phyloP scores from a whole-genome alignment of 805 yeast species.

The baker's yeast (Saccharomyces cerevisiae) region DNA sequence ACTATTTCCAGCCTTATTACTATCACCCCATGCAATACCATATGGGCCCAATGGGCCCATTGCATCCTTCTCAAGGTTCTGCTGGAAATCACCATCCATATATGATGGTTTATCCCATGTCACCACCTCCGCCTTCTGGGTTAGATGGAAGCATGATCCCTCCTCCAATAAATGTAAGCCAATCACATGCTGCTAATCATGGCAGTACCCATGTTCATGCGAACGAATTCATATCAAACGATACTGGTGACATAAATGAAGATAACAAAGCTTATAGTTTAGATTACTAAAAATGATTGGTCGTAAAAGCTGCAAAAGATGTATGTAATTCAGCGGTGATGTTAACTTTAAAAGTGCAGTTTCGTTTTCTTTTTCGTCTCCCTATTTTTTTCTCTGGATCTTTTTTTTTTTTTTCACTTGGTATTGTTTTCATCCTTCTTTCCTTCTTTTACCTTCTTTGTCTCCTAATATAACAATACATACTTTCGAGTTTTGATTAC shows the following conservation, averaged over 20 bases:
- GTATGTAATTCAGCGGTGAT: neutral
- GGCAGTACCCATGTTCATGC: neutral
- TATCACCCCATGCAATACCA: slow-evolving; percentile 27
- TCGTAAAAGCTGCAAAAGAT: neutral
- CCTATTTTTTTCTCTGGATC: neutral
- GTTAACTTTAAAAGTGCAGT: neutral
- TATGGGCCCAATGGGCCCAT: slow-evolving; percentile 19
- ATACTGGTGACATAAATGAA: neutral
- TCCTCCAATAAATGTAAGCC: slow-evolving; percentile 11
- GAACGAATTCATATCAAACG: neutral
- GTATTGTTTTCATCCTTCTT: neutral
- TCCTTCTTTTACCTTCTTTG: neutral
- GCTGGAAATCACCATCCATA: slow-evolving; percentile 18
- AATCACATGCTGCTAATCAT: neutral
- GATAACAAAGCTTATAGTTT: neutral
- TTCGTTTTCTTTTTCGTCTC: neutral
- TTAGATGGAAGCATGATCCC: slow-evolving; percentile 16
- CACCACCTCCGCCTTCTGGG: slow-evolving; percentile 23
- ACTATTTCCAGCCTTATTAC: slow-evolving; percentile 23
- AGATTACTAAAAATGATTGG: neutral
- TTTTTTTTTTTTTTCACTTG: neutral
- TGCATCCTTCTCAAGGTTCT: slow-evolving; percentile 12
- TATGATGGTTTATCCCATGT: slow-evolving; percentile 28
- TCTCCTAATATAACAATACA: neutral
- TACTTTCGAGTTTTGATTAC: neutral